Conservation (phyloP, 2,329 filamentous ascomycete species). For the Fusarium hainanense region DNA sequence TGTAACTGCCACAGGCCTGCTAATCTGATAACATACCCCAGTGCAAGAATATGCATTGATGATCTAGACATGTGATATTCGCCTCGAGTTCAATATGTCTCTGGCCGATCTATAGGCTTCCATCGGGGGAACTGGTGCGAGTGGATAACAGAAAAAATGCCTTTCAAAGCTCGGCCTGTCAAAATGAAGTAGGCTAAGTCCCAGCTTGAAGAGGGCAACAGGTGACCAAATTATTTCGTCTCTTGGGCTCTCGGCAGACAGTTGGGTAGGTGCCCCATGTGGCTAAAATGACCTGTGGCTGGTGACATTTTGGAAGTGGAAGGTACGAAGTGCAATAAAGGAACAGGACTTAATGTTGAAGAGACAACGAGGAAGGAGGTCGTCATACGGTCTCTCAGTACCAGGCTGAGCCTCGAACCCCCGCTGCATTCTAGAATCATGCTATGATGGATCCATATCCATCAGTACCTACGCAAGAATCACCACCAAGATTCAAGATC, state of each 20-base stretch:
- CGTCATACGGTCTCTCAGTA: background rate
- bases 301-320: background rate
- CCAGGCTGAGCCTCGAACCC: background rate
- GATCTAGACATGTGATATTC: background rate
- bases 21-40: background rate
- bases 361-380: background rate
- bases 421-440: background rate
- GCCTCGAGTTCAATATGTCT: background rate
- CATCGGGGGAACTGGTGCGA: background rate
- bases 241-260: background rate
- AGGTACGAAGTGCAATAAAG: background rate
- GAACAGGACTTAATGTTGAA: background rate
- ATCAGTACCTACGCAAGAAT: background rate
- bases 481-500: conserved; percentile 1
- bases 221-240: background rate
- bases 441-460: background rate
- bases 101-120: background rate
- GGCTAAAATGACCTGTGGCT: background rate
- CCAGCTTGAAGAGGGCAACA: background rate
- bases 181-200: background rate
- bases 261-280: background rate
- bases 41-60: background rate
- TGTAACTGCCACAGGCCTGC: background rate
- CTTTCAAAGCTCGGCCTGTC: background rate
- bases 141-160: background rate